These are phyloP conservation scores for Ophiocordyceps camponoti-saundersi DNA, from an alignment of 2,329 filamentous ascomycete species.

Conservation along the genomic window DNA sequence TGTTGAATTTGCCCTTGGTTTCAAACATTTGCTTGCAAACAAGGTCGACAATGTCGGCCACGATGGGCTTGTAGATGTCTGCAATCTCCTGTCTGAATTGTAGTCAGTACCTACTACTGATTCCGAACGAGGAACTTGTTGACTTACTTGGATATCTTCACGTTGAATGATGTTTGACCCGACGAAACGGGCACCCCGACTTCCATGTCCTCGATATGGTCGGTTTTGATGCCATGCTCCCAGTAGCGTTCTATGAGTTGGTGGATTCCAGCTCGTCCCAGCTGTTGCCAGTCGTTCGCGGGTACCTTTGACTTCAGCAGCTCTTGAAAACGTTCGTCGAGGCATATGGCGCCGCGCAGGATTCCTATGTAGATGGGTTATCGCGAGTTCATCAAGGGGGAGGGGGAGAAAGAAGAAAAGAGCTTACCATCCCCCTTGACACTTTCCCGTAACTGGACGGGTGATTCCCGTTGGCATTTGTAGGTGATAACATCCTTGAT, in stretches of 20 bases:
- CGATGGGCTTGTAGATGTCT: constrained; percentile 1
- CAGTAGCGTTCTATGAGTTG: constrained; percentile 9
- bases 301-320: constrained; percentile 12
- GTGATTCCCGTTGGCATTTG: constrained; percentile 4
- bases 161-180: neutral
- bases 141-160: constrained; percentile 1
- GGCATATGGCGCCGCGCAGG: constrained; percentile 21
- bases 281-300: neutral
- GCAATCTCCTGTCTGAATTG: constrained; percentile 7
- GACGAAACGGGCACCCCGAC: constrained; percentile 8
- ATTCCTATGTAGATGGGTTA: constrained; percentile 9
- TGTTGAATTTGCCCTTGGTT: constrained; percentile 1
- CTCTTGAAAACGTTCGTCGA: constrained; percentile 18
- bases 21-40: neutral
- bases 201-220: constrained; percentile 6
- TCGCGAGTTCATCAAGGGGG: neutral
- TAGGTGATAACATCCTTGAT: constrained; percentile 25
- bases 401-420: too few relatives aligned
- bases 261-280: constrained; percentile 1
- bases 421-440: constrained; percentile 18
- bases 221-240: constrained; percentile 13
- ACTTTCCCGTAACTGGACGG: constrained; percentile 16
- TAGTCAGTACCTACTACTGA: too few relatives aligned
- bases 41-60: neutral
- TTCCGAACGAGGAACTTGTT: too few relatives aligned